Evolutionary conservation across 1,284 basidiomycete genomes (phyloP).

Genomic region (Earliella scabrosa): DNA sequence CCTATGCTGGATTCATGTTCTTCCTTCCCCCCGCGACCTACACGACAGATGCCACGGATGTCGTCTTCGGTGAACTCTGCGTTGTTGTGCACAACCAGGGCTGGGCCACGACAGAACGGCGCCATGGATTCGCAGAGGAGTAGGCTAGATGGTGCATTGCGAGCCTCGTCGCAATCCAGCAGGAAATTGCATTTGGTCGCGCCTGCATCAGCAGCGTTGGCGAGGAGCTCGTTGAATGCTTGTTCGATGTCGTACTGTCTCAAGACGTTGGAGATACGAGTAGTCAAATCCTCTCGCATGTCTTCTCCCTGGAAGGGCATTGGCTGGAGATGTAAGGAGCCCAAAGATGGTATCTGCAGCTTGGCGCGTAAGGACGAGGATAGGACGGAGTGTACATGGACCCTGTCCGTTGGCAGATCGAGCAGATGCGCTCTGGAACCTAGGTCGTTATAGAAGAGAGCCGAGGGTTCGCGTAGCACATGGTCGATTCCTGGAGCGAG

Average conservation of each 20-base stretch:
- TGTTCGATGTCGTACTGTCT: conserved; percentile 44
- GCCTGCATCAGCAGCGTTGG: conserved; percentile 53
- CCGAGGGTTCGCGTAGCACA: not conserved
- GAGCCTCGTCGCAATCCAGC: conserved; percentile 35
- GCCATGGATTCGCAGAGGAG: conserved; percentile 39
- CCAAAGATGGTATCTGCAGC: conserved; percentile 15
- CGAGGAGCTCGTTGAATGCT: conserved; percentile 50
- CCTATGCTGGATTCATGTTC: conserved; percentile 44
- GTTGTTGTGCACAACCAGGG: conserved; percentile 50
- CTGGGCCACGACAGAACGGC: conserved; percentile 36
- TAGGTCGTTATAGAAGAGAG: conserved; percentile 23
- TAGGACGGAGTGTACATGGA: conserved; percentile 7
- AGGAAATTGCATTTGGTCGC: conserved; percentile 44
- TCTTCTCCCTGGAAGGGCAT: conserved; percentile 24
- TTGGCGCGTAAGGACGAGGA: not conserved
- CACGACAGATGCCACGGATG: conserved; percentile 46
- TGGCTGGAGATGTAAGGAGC: conserved; percentile 15
- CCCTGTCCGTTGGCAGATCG: conserved; percentile 3
- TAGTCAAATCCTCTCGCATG: conserved; percentile 36
- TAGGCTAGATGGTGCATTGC: conserved; percentile 8
- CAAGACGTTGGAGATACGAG: conserved; percentile 35
- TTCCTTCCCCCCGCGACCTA: conserved; percentile 49
- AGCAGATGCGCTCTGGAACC: conserved; percentile 9
- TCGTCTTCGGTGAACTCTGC: conserved; percentile 44
- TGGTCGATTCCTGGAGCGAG: conserved; percentile 14